These are phyloP conservation scores for Boletus coccyginus DNA, from an alignment of 768 basidiomycete genomes.

Conservation along the genomic window DNA sequence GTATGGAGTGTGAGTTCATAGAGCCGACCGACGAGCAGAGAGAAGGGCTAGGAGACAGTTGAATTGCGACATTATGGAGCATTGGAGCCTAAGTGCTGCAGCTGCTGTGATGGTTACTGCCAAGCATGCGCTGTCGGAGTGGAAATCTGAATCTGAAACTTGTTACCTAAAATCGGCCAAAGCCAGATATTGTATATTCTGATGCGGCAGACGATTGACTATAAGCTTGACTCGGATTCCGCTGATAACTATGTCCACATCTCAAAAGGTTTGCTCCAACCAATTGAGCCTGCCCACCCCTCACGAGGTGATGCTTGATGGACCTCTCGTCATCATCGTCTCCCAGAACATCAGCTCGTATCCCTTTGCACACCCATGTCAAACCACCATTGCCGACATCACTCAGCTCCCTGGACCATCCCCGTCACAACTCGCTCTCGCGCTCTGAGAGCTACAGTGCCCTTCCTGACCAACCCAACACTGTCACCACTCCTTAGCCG, in stretches of 20 bases:
- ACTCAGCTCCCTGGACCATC: slow-evolving; percentile 37
- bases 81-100: too few species aligned
- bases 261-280: slow-evolving; percentile 40
- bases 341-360: slow-evolving; percentile 14
- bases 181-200: too few species aligned
- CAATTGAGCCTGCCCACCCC: slow-evolving; percentile 43
- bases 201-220: slow-evolving; percentile 27
- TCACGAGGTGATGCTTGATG: slow-evolving; percentile 30
- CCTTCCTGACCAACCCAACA: slow-evolving; percentile 30
- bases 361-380: slow-evolving; percentile 16
- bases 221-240: slow-evolving; percentile 37
- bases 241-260: slow-evolving; percentile 45
- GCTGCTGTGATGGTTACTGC: too few species aligned
- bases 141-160: too few species aligned
- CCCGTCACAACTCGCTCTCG: slow-evolving; percentile 51
- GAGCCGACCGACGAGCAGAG: too few species aligned
- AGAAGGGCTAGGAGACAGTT: too few species aligned
- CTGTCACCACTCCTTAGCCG: slow-evolving; percentile 26
- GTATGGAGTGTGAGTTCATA: too few species aligned
- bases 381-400: slow-evolving; percentile 35
- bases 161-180: too few species aligned
- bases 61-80: too few species aligned
- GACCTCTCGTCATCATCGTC: slow-evolving; percentile 27
- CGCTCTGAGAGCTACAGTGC: slow-evolving; percentile 59
- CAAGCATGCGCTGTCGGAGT: too few species aligned